Conservation (phyloP, 2,329 filamentous ascomycete species). For the Fusarium haematococcum region DNA sequence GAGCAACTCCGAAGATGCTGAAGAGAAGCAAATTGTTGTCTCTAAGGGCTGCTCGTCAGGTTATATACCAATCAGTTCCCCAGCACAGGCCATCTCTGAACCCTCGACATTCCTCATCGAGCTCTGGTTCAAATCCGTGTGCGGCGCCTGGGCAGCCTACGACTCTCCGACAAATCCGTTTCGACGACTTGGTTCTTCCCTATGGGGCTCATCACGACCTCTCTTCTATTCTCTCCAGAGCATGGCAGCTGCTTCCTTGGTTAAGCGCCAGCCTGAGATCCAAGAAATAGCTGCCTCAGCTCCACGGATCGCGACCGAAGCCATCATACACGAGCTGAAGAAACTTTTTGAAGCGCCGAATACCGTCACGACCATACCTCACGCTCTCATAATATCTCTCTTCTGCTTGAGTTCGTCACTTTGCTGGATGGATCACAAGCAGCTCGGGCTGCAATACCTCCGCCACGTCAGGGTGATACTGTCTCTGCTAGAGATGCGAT, state of each 20-base stretch:
- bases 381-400: constrained; percentile 29
- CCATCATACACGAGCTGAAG: constrained; percentile 30
- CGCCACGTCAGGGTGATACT: constrained; percentile 35
- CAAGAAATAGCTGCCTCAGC: constrained; percentile 31
- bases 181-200: constrained; percentile 22
- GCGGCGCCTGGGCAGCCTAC: constrained; percentile 38
- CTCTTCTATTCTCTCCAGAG: constrained; percentile 38
- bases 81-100: constrained; percentile 26
- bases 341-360: constrained; percentile 27
- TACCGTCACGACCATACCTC: constrained; percentile 16
- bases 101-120: constrained; percentile 31
- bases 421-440: constrained; percentile 36
- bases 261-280: constrained; percentile 17
- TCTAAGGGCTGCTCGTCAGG: not conserved
- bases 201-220: constrained; percentile 25
- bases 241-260: constrained; percentile 35
- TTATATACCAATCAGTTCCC: not conserved
- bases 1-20: not conserved
- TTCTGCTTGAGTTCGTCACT: constrained; percentile 38
- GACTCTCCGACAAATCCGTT: constrained; percentile 36
- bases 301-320: constrained; percentile 30
- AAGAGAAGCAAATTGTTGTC: not conserved
- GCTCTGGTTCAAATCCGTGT: constrained; percentile 39
- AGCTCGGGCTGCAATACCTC: constrained; percentile 35
- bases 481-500: constrained; percentile 27